Conservation (phyloP, 164 flowering plant genomes). For the Aristolochia californica region DNA sequence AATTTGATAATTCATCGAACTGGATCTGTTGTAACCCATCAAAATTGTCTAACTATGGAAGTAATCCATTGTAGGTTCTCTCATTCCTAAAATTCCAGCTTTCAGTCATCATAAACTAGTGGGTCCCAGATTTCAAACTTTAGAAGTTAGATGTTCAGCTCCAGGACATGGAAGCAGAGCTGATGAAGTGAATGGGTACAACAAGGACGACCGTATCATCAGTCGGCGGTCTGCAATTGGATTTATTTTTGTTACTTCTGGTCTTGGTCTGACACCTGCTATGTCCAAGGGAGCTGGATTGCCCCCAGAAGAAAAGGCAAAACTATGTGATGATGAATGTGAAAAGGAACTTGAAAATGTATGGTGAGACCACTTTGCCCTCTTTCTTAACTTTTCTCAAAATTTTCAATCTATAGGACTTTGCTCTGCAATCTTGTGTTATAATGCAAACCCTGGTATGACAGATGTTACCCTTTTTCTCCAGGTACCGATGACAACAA, state of each 20-base stretch:
- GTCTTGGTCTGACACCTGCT: slow-evolving; percentile 20
- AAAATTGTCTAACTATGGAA: slow-evolving; percentile 3
- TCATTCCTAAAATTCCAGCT: slow-evolving; percentile 7
- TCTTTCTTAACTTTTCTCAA: neutral
- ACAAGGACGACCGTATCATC: slow-evolving; percentile 7
- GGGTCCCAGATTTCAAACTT: slow-evolving; percentile 9
- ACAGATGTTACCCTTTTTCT: slow-evolving; percentile 6
- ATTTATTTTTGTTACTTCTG: slow-evolving; percentile 31
- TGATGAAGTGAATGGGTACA: slow-evolving; percentile 6
- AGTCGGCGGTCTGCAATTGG: slow-evolving; percentile 49
- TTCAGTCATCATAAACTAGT: slow-evolving; percentile 9
- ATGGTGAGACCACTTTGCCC: slow-evolving; percentile 72
- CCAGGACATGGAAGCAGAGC: slow-evolving; percentile 9
- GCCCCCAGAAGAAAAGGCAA: slow-evolving; percentile 84
- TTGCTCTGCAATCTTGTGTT: neutral
- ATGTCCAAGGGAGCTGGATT: slow-evolving; percentile 64
- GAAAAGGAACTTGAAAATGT: slow-evolving; percentile 98
- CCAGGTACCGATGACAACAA: slow-evolving; percentile 84
- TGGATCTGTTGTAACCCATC: too few species aligned
- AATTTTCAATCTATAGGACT: neutral
- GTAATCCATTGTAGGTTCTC: slow-evolving; percentile 11
- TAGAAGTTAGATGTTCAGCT: slow-evolving; percentile 18
- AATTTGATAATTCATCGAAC: neutral
- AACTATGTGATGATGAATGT: slow-evolving; percentile 65
- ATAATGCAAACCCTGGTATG: too few species aligned